These are phyloP conservation scores for Hordeum marinum DNA, from an alignment of 176 grass and related monocot genomes.

Conservation along the genomic window DNA sequence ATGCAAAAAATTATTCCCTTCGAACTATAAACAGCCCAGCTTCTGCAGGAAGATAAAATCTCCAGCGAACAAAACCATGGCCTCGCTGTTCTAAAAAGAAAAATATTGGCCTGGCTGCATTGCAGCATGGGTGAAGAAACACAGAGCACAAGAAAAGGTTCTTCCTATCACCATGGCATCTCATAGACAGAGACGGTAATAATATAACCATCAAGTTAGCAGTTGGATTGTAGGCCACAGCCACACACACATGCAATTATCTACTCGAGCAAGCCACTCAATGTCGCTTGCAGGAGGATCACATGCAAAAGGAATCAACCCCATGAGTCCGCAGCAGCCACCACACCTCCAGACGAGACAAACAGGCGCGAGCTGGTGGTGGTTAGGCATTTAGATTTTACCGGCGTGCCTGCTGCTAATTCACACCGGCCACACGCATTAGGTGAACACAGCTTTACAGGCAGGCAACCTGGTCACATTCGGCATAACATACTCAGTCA, in stretches of 20 bases:
- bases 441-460: neutral
- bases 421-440: neutral
- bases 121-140: neutral
- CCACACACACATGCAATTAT: neutral
- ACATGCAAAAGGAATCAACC: constrained; percentile 26
- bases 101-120: too few relatives aligned
- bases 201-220: neutral
- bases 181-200: neutral
- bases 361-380: neutral
- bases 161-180: neutral
- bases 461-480: neutral
- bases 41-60: neutral
- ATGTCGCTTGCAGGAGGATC: constrained; percentile 5
- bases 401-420: neutral
- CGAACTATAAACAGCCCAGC: neutral
- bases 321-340: neutral
- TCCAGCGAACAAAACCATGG: neutral
- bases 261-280: neutral
- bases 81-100: too few relatives aligned
- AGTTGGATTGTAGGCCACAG: neutral
- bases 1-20: neutral
- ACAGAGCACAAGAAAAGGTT: neutral
- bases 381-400: neutral
- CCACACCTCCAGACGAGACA: neutral
- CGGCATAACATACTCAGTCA: neutral